Base-by-base conservation (phyloP, 2,329 filamentous ascomycete genomes). In the Paradendryphiella salina region DNA sequence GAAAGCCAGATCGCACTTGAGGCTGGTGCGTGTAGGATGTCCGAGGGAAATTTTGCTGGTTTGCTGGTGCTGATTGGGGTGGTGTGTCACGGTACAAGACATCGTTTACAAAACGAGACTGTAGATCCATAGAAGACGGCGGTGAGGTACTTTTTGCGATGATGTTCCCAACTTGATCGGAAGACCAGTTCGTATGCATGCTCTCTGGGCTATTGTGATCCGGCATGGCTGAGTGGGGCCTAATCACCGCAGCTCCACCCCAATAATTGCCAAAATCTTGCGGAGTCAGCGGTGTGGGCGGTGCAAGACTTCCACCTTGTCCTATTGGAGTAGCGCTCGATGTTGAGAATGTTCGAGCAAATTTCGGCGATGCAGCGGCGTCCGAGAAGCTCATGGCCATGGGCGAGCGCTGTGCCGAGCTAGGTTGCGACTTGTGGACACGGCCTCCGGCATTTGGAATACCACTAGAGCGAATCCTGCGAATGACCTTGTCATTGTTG, bases 61-160 rank as follows among this genome's bases (percentile, higher is more conserved):
- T 75, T 2, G 78, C 76, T 11, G 78, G 78, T 31, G 78, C 78
- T 20, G 77, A 80, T 54, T 80, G 77, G 6, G 78, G 78, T 31
- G 77, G 77, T 3, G 78, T 79, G 50, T 79, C 76, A 40, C 75
- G 76, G 49, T 73, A 75, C 58, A 65, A 57, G 58, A 49, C 63
- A 14, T 71, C 71, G 33, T 67, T 70, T 7, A 57, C 53, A 46
- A 73, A 55, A 10, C 63, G 62, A 9, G 61, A 58, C 36, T 73
- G 63, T 11, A 67, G 35, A 37, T 73, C 68, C 34, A 73, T 45
- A 10, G 77, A 77, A n/a, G 77, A 78, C 13, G 77, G 76, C n/a
- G 78, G 77, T 18, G 77, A 79, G 3, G 73, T 70, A 36, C 69
- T 68, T 46, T 69, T 74, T 15, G 67, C 65, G 41, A 59, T 66